Base-by-base conservation (phyloP, 2,329 filamentous ascomycete genomes). In the Shiraia sp. region DNA sequence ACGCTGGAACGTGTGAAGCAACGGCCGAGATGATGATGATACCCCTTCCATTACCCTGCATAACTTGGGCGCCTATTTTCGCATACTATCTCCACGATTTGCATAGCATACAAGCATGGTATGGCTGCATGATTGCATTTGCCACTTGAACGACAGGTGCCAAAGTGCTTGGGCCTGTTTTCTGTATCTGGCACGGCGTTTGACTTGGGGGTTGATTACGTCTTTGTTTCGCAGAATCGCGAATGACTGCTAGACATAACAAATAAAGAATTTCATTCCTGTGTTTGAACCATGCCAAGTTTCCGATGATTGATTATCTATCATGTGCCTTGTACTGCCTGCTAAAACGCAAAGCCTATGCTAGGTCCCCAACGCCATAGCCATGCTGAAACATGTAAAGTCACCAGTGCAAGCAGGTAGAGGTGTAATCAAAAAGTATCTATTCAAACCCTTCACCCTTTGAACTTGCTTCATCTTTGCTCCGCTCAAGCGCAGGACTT, bases 101-200 rank as follows among this genome's bases (percentile, higher is more conserved):
- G 63, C 61, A 65, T 64, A 55, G 52, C 54, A 63, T 61, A 61
- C 42, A 40, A 52, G 58, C 54, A 64, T 59, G 53, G 48, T 40
- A 56, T 35, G 49, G 44, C 35, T 42, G 37, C 45, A 49, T 44
- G 24, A 46, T 51, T 55, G 54, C 57, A 61, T 61, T 57, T 57
- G 42, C 51, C 46, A 52, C 47, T 49, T 49, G 54, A 47, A 50
- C 37, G 48, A 51, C 47, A 36, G 61, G 64, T 63, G 58, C 64
- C 64, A 64, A 67, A 67, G 64, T 66, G 64, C 64, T 67, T 66
- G 64, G 64, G 61, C 61, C 55, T 51, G 45, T 37, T 43, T 53
- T 42, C 51, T 52, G 51, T 44, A 38, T 42, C 47, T 55, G 55
- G 57, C 55, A 57, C 45, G 43, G 62, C 61, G 57, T 62, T 66